A percentile compares a stretch with the other conserved stretches of the same genome.
These are phyloP conservation scores for Pleurotus djamor DNA, from an alignment of 768 basidiomycete species.

Conservation along the genomic window DNA sequence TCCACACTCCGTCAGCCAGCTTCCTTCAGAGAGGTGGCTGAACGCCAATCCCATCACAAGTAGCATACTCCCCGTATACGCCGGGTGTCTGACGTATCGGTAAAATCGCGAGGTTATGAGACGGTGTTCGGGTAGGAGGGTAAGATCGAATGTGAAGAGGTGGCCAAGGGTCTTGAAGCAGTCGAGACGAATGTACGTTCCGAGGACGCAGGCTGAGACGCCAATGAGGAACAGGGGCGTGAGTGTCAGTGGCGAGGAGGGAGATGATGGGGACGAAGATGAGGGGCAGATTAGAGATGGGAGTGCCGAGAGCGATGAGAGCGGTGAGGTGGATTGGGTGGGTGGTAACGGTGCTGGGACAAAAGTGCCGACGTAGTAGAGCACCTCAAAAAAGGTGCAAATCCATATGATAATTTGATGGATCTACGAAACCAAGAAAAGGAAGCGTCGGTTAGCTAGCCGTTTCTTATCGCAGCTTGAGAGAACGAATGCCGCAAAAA, in stretches of 20 bases:
- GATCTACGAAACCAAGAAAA: conserved; percentile 25
- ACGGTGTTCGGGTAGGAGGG: conserved; percentile 47
- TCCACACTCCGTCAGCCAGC: conserved; percentile 33
- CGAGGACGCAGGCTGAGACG: conserved; percentile 36
- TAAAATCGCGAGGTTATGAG: conserved; percentile 44
- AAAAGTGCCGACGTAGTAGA: conserved; percentile 33
- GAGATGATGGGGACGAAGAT: conserved; percentile 26
- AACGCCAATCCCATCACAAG: conserved; percentile 36
- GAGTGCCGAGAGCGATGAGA: conserved; percentile 27
- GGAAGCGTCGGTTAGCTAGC: background rate
- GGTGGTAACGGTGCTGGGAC: conserved; percentile 28
- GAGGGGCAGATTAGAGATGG: conserved; percentile 21
- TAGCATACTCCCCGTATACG: conserved; percentile 43
- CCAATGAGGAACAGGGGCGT: conserved; percentile 47
- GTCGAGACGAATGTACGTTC: conserved; percentile 46
- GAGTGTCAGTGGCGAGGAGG: conserved; percentile 20
- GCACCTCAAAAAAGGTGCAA: conserved; percentile 47
- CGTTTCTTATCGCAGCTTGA: no score
- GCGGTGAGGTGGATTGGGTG: conserved; percentile 20
- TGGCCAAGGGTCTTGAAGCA: conserved; percentile 53
- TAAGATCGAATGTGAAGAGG: conserved; percentile 60
- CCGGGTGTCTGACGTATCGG: conserved; percentile 44
- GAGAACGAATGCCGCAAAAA: no score
- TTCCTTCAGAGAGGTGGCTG: conserved; percentile 37
- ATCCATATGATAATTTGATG: conserved; percentile 49